Percentiles rank a stretch among this genome's conserved stretches.
These are phyloP conservation scores for Eucalyptus viminalis DNA, from an alignment of 345 rosid genomes.

Conservation along the genomic window DNA sequence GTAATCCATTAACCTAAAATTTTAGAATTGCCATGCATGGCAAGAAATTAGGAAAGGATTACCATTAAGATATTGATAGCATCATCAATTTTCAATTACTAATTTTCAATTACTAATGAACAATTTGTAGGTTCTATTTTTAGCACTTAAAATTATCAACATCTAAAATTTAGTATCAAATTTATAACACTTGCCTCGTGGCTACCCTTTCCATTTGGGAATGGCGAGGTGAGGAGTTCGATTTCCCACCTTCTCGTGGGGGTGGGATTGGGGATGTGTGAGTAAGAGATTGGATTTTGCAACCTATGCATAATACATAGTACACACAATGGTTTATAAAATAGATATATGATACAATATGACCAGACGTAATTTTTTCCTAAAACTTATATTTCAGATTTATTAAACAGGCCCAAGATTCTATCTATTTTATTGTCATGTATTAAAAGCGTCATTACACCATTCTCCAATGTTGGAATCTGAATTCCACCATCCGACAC, in stretches of 20 bases:
- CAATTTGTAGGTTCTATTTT: not conserved
- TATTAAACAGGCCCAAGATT: not conserved
- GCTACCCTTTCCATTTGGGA: too few species aligned
- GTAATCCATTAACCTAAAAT: too few species aligned
- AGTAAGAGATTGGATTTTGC: too few species aligned
- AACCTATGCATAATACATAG: too few species aligned
- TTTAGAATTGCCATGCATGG: not conserved
- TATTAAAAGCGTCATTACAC: not conserved
- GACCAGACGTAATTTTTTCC: too few species aligned
- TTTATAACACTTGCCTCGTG: not conserved
- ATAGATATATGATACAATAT: too few species aligned
- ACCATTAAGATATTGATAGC: too few species aligned
- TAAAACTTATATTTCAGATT: not conserved
- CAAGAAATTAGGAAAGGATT: too few species aligned
- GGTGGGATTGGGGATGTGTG: fast-evolving
- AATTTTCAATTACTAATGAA: not conserved
- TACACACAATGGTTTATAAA: too few species aligned
- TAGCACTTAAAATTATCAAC: not conserved
- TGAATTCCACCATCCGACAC: not conserved
- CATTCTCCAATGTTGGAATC: not conserved
- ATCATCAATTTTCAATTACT: not conserved
- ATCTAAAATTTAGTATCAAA: not conserved
- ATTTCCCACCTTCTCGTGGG: too few species aligned
- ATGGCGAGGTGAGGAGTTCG: too few species aligned
- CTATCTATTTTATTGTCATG: not conserved